These are phyloP conservation scores for Colletotrichum tropicale DNA, from an alignment of 2,329 filamentous ascomycete species.

Conservation along the genomic window DNA sequence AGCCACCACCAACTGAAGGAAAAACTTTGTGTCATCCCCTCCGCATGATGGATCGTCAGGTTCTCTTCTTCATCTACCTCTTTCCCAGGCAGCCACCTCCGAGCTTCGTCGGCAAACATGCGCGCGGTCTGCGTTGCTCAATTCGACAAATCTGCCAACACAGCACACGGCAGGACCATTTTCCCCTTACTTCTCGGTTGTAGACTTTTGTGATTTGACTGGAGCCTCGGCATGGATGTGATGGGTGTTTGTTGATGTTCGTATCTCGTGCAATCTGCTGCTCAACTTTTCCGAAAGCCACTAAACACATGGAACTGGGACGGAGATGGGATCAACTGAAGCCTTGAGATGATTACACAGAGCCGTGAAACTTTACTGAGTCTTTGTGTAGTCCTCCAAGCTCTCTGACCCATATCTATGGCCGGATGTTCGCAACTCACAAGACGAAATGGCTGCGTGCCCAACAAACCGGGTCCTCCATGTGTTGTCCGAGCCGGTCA, in stretches of 20 bases:
- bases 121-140: not conserved
- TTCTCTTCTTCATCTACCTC: not conserved
- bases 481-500: not conserved
- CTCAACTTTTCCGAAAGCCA: not conserved
- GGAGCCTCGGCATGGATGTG: not conserved
- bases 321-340: not conserved
- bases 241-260: not conserved
- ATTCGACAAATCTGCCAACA: not conserved
- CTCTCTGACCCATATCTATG: not conserved
- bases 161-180: too few species aligned
- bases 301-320: not conserved
- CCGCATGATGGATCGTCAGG: not conserved
- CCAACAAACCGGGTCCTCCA: not conserved
- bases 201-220: too few species aligned
- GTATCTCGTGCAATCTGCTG: not conserved
- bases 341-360: not conserved
- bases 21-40: not conserved
- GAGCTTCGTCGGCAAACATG: not conserved
- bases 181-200: too few species aligned
- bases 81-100: not conserved
- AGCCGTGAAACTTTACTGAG: not conserved
- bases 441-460: not conserved
- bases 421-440: not conserved
- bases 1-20: not conserved
- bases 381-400: not conserved